Evolutionary conservation across 1,139 yeast species (phyloP), one percentile per base, ranked within the genome.

Genomic region (Geotrichum fermentans): DNA sequence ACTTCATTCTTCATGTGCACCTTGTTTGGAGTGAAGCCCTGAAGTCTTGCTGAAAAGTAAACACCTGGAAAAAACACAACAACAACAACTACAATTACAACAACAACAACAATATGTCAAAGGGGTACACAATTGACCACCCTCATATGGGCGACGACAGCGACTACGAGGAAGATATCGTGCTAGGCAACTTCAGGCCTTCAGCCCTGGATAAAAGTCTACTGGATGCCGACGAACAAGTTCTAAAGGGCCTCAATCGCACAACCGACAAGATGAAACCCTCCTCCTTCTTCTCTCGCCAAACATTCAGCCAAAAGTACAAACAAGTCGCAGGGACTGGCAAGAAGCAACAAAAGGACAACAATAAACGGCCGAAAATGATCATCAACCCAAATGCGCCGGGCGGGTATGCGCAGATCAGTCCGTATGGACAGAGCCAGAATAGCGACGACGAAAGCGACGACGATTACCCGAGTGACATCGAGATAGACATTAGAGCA

Each of bases 181-280:
- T 59, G 24, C 53, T 56, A 29, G 55, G 59, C 33, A 60, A 57
- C n/a, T 49, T 49, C 5, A 47, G 49, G 3, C 62, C 58, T 7
- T 54, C 62, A 2, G 55, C 55, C 13, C 56, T 50, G 29, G 65
- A 61, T 49, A 52, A 62, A 4, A 58, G 58, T 38, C 54, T 62
- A 36, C 53, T 62, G n/a, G 40, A 56, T 18, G 63, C 61, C 3
- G 65, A 61, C 50, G 62, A 61, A 29, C 61, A 58, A 22, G 60
- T 55, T 16, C 49, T 60, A 11, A 40, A 56, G 37, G 24, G 21
- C 2, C 22, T 34, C 38, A 34, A n/a, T n/a, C n/a, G n/a, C n/a
- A n/a, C n/a, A n/a, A n/a, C n/a, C n/a, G n/a, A n/a, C n/a, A n/a
- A n/a, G n/a, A n/a, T n/a, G 44, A 58, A 32, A 60, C 59, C 4